These are phyloP conservation scores for Neurospora sublineolata DNA, from an alignment of 495 filamentous ascomycete species.

Conservation along the genomic window DNA sequence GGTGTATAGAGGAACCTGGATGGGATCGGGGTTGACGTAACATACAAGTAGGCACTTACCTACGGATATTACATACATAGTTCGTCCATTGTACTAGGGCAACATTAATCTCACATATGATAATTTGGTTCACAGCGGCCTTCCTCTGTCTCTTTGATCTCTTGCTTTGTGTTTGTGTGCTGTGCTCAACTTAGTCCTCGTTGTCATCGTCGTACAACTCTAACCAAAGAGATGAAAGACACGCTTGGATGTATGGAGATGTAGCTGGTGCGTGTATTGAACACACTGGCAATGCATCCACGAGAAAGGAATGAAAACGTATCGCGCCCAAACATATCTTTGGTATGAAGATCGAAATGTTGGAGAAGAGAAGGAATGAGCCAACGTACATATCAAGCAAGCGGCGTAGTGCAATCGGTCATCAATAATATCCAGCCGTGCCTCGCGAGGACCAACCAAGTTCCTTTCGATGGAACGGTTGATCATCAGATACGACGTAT, in stretches of 20 bases:
- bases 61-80: neutral
- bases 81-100: neutral
- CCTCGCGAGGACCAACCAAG: neutral
- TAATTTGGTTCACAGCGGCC: neutral
- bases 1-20: neutral
- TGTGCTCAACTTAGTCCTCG: neutral
- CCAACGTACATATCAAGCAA: neutral
- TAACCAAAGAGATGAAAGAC: neutral
- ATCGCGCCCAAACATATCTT: neutral
- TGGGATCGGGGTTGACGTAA: neutral
- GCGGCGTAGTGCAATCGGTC: neutral
- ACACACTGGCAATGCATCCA: neutral
- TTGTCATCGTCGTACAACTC: neutral
- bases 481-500: neutral
- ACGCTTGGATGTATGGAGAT: neutral
- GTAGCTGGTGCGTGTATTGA: neutral
- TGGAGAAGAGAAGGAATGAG: neutral
- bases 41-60: neutral
- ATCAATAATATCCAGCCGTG: neutral
- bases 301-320: neutral
- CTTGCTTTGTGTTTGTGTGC: neutral
- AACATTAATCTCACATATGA: neutral
- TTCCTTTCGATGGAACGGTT: neutral
- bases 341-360: neutral
- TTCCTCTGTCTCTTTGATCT: neutral